Evolutionary conservation across 139 green algal species (phyloP), one percentile per base, ranked within the genome.

Genomic region (Picochlorum sp.): DNA sequence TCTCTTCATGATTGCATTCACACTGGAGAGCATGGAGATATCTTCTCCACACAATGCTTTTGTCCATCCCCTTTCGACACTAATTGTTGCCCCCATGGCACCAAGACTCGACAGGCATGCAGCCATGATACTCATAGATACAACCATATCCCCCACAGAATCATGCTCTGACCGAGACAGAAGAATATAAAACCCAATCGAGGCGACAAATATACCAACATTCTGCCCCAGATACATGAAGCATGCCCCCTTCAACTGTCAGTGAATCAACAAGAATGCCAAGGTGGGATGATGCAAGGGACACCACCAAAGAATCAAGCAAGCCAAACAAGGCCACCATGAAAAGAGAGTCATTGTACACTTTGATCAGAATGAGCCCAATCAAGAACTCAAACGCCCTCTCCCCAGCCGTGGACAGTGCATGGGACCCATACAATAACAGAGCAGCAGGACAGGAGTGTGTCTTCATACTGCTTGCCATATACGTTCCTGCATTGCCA

Each of bases 1-100:
- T 0, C 80, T 75, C 4, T 84, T 75, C 80, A 95, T 90, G 13
- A 62, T 77, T 74, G 78, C 63, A 71, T 90, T 90, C 6, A 86
- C 10, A 2, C 32, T 57, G 6, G 71, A 66, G 3, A 90, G 69
- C 7, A 49, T 57, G 2, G 32, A 6, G 0, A 54, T 56, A 61
- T 89, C 65, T 15, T 28, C 41, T 0, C 47, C 63, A 30, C 77
- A 83, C 57, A 92, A 61, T 5, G 71, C 45, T 52, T 68, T 68
- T 1, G 80, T 70, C 70, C 73, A 80, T 45, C 89, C 81, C 5
- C 76, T 62, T 59, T 92, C 85, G 30, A 92, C 79, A 8, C 77
- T 63, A 13, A 89, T 75, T 0, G 72, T 69, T 26, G 79, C 67
- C 0, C 85, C 85, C 13, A 79, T 59, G 32, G 68, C 76, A 11